A percentile compares a stretch with the other conserved stretches of the same genome.
These are phyloP conservation scores for Salix brachista DNA, from an alignment of 345 rosid genomes.

Conservation along the genomic window DNA sequence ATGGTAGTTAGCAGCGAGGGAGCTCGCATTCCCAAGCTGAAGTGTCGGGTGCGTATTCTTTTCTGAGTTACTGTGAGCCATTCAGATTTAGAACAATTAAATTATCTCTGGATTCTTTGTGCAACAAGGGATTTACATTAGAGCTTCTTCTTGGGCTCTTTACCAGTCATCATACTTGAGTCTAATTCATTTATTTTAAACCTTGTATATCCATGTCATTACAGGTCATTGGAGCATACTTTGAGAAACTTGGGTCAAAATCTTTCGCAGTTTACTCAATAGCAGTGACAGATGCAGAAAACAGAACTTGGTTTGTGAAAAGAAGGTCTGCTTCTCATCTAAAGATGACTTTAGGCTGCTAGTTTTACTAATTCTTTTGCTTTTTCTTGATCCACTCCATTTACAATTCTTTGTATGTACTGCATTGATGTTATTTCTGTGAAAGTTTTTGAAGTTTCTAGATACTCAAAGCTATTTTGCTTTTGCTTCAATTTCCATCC, in stretches of 20 bases:
- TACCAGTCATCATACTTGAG: background rate
- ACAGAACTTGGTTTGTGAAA: conserved; percentile 84
- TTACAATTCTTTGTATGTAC: background rate
- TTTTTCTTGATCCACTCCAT: conserved; percentile 1
- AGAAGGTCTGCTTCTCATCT: conserved; percentile 70
- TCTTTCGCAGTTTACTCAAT: conserved; percentile 98
- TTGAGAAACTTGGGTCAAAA: conserved; percentile 88
- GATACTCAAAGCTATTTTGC: conserved; percentile 5
- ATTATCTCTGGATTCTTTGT: conserved; percentile 10
- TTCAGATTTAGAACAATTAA: conserved; percentile 6
- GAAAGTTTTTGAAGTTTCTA: conserved; percentile 13
- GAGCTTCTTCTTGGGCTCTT: conserved; percentile 17
- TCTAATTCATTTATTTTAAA: conserved; percentile 5
- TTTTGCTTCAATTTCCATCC: conserved; percentile 5
- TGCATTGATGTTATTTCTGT: background rate
- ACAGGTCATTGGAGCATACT: conserved; percentile 93
- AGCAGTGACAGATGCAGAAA: conserved; percentile 83
- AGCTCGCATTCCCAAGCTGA: conserved; percentile 51
- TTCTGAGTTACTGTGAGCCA: conserved; percentile 9
- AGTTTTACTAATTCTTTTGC: background rate
- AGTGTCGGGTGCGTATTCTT: conserved; percentile 58
- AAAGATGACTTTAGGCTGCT: background rate
- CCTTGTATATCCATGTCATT: conserved; percentile 20
- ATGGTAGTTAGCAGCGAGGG: conserved; percentile 43
- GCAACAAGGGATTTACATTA: conserved; percentile 9